phyloP scores from a whole-genome alignment of 2,329 filamentous ascomycete species.

The Fusarium sp. region DNA sequence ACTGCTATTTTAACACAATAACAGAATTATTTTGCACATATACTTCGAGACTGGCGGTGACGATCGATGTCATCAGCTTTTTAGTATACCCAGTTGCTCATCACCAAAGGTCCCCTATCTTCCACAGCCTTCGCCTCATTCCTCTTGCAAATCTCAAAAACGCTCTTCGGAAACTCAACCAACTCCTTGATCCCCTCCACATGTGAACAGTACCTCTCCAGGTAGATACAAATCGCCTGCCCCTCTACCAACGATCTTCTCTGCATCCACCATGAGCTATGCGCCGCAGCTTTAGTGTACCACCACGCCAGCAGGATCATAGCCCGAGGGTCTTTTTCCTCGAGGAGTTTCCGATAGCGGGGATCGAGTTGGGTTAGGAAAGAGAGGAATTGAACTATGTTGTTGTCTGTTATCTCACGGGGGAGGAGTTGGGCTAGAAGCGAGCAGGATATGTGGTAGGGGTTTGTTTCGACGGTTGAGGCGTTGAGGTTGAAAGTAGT shows the following conservation, averaged over 20 bases:
- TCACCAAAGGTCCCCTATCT: neutral
- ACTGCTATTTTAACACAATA: neutral
- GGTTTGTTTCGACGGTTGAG: conserved; percentile 39
- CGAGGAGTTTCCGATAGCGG: conserved; percentile 58
- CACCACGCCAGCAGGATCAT: conserved; percentile 67
- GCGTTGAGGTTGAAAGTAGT: conserved; percentile 44
- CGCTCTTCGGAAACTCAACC: conserved; percentile 31
- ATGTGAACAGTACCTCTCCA: conserved; percentile 42
- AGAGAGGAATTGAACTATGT: conserved; percentile 57
- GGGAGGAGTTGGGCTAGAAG: conserved; percentile 54
- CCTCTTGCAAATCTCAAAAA: conserved; percentile 17
- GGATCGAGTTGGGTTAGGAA: conserved; percentile 60
- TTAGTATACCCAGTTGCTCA: neutral
- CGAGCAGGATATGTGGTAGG: conserved; percentile 50
- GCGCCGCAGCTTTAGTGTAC: conserved; percentile 61
- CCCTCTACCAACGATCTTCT: conserved; percentile 60
- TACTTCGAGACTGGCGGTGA: neutral
- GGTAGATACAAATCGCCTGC: conserved; percentile 59
- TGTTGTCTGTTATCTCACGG: conserved; percentile 52
- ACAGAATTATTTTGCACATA: neutral
- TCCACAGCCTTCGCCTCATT: neutral
- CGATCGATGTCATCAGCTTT: neutral
- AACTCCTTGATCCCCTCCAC: conserved; percentile 27
- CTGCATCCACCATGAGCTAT: conserved; percentile 60
- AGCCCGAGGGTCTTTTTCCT: conserved; percentile 62